phyloP scores from a whole-genome alignment of 768 basidiomycete species.

The Podaxis carcinomalis region DNA sequence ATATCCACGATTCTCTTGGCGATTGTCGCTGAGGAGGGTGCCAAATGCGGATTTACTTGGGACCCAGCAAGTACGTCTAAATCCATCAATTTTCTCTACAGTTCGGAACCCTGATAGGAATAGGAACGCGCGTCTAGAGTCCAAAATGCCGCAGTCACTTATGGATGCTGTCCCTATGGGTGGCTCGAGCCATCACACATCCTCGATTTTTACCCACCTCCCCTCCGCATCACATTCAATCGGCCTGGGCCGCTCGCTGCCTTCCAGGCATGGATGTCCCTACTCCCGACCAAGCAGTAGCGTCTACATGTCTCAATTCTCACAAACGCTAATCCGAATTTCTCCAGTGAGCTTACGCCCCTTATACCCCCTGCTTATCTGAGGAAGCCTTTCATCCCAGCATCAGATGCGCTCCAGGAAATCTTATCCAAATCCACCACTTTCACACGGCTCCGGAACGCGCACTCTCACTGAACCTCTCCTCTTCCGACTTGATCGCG shows the following conservation, averaged over 20 bases:
- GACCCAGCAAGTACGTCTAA: conserved; percentile 59
- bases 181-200: conserved; percentile 62
- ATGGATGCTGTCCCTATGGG: conserved; percentile 65
- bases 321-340: not conserved
- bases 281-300: conserved; percentile 66
- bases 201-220: conserved; percentile 43
- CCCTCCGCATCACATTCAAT: conserved; percentile 47
- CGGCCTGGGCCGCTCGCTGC: conserved; percentile 80
- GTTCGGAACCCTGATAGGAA: not conserved
- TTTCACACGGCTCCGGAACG: conserved; percentile 66
- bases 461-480: conserved; percentile 81
- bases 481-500: conserved; percentile 66
- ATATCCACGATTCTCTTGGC: conserved; percentile 72
- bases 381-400: conserved; percentile 53
- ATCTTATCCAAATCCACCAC: conserved; percentile 69
- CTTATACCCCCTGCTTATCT: conserved; percentile 64
- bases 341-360: conserved; percentile 59
- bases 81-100: not conserved
- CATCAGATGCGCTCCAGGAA: conserved; percentile 73
- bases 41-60: conserved; percentile 71
- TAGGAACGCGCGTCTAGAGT: conserved; percentile 33
- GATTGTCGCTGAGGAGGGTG: conserved; percentile 83
- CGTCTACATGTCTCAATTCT: conserved; percentile 13
- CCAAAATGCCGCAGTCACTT: conserved; percentile 62
- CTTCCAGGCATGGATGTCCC: conserved; percentile 80